A percentile compares a stretch with the other conserved stretches of the same genome.
Conservation (phyloP, 2,329 filamentous ascomycete species). For the Claviceps quebecensis region DNA sequence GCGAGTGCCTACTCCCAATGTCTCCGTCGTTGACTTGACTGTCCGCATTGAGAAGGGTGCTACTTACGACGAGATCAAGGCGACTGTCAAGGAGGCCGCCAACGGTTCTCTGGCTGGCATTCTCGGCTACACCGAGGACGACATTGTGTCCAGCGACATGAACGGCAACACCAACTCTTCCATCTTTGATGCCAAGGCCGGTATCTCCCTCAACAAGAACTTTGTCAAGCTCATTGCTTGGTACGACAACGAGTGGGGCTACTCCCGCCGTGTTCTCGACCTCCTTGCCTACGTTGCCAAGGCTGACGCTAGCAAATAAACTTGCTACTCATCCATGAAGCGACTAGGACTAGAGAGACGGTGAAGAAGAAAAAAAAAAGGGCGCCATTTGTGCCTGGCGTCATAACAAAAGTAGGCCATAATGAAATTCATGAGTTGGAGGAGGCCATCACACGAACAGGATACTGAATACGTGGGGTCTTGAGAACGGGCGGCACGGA, state of each 20-base stretch:
- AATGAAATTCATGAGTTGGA: neutral
- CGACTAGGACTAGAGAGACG: neutral
- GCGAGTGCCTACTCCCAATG: conserved; percentile 97
- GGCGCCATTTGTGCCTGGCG: neutral
- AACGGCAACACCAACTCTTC: conserved; percentile 88
- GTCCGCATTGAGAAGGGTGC: conserved; percentile 85
- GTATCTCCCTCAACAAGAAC: conserved; percentile 96
- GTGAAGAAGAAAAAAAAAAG: neutral
- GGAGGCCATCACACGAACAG: neutral
- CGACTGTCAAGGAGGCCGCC: conserved; percentile 73
- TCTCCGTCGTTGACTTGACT: conserved; percentile 97
- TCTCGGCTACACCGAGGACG: conserved; percentile 91
- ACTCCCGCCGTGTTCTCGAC: conserved; percentile 89
- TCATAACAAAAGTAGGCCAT: neutral
- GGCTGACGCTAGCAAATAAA: conserved; percentile 49
- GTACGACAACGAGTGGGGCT: conserved; percentile 99
- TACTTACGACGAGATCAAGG: conserved; percentile 85
- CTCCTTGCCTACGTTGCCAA: conserved; percentile 67
- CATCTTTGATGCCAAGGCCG: conserved; percentile 98
- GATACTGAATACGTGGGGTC: neutral
- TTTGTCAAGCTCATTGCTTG: conserved; percentile 97
- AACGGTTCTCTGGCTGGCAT: conserved; percentile 79
- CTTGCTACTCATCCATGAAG: neutral
- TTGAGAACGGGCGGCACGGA: neutral
- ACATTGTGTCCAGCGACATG: conserved; percentile 85